These are phyloP conservation scores for Fusarium chaquense DNA, from an alignment of 2,329 filamentous ascomycete species.

Conservation along the genomic window DNA sequence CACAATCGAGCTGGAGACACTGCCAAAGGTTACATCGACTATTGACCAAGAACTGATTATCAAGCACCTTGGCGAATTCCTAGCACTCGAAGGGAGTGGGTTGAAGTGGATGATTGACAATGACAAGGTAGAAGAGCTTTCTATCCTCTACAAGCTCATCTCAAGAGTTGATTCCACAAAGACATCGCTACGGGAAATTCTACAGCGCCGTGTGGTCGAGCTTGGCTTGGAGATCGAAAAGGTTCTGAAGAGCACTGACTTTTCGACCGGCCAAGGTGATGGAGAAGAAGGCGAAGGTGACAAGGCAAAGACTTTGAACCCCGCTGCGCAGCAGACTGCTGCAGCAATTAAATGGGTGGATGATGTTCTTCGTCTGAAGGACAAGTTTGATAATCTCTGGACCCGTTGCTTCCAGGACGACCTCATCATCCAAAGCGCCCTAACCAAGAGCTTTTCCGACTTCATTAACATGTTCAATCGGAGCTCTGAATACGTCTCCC, in stretches of 20 bases:
- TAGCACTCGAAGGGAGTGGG: conserved; percentile 86
- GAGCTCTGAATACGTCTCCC: conserved; percentile 90
- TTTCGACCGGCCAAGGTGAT: conserved; percentile 57
- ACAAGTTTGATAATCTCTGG: conserved; percentile 89
- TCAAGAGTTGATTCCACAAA: conserved; percentile 82
- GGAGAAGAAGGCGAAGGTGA: conserved; percentile 62
- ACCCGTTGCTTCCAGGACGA: conserved; percentile 78
- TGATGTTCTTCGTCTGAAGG: conserved; percentile 85
- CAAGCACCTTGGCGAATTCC: conserved; percentile 81
- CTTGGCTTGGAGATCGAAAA: conserved; percentile 88
- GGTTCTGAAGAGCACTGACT: conserved; percentile 66
- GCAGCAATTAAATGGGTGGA: conserved; percentile 96
- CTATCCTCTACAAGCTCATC: conserved; percentile 84
- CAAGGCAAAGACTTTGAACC: conserved; percentile 53
- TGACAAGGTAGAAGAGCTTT: conserved; percentile 81
- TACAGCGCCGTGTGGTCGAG: conserved; percentile 81
- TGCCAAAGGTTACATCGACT: conserved; percentile 78
- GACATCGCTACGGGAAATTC: conserved; percentile 72
- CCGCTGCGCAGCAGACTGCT: conserved; percentile 81
- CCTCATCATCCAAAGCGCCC: conserved; percentile 79
- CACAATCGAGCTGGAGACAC: conserved; percentile 79
- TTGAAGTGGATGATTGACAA: conserved; percentile 93
- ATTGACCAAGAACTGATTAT: conserved; percentile 85
- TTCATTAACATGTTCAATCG: conserved; percentile 93
- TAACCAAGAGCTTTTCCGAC: conserved; percentile 88